Evolutionary conservation across 306 rosid species (phyloP), one percentile per base, ranked within the genome.

Genomic region (Pueraria montana): DNA sequence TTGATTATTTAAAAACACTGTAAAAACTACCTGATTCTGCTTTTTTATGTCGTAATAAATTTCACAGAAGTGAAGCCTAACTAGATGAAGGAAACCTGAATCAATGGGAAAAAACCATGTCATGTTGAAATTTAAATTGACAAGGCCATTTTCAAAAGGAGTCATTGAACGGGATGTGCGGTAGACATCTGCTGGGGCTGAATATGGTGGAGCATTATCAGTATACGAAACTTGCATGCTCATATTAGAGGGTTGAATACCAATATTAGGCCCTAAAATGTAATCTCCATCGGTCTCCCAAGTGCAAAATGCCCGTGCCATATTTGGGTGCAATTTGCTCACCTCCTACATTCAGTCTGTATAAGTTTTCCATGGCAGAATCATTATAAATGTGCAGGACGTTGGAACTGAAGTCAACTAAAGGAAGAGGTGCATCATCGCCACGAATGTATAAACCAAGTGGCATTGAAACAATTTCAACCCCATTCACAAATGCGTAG

Each of bases 21-120:
- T 20, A 61, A 90, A 88, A 36, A 17, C 84, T 8, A 88, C 17
- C 53, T 84, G 7, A 26, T 38, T 38, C 0, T 20, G 0, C 11
- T 0, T 0, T 2, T 68, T 62, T 11, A 84, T 58, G 4, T 0
- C 2, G 0, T 0, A 1, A 3, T 0, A 0, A 65, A 32, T 4
- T 76, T 90, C 84, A 27, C 94, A 90, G 26, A 88, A 87, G 80
- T 90, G 91, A 8, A 90, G 90, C 88, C 94, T 88, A 10, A 90
- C 74, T 3, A 90, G 79, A 75, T 88, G 86, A 0, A 14, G 16
- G 83, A 88, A 90, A 32, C 90, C 94, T 6, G 88, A 24, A 67
- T 88, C 94, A 13, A 90, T 59, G 0, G 82, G 24, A 8, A 87
- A 86, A 56, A 32, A 6, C 91, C 87, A 90, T 0, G 90, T 83